These are phyloP conservation scores for Syzygium syzygioides DNA, from an alignment of 441 rosid genomes.

Conservation along the genomic window DNA sequence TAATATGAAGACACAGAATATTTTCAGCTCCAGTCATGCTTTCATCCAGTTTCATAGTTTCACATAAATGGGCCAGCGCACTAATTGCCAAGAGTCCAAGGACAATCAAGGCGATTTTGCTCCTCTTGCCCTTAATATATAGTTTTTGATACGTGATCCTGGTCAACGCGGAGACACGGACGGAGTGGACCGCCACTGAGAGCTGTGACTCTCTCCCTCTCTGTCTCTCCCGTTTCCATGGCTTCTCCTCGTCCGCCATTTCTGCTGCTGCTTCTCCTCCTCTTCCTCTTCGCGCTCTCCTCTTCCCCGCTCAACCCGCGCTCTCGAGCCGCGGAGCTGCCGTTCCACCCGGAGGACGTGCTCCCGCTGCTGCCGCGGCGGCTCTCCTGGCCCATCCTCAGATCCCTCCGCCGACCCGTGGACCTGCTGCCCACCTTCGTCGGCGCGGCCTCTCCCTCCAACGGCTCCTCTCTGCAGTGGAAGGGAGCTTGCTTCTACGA, in stretches of 20 bases:
- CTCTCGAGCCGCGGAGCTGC: conserved; percentile 21
- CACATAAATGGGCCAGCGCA: neutral
- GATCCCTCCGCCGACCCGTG: conserved; percentile 42
- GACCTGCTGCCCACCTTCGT: conserved; percentile 83
- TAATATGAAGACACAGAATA: accelerated
- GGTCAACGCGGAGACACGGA: neutral
- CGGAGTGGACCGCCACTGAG: neutral
- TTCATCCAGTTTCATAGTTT: accelerated
- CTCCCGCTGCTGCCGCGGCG: conserved; percentile 67
- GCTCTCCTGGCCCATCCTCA: conserved; percentile 76
- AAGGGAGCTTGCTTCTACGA: conserved; percentile 87
- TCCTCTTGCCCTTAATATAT: accelerated
- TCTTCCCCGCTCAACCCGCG: neutral
- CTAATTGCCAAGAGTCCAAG: neutral
- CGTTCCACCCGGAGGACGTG: conserved; percentile 71
- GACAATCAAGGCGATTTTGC: neutral
- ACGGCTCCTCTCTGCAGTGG: conserved; percentile 44
- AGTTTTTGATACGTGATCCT: neutral
- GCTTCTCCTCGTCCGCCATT: neutral
- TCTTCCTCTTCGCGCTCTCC: conserved; percentile 1
- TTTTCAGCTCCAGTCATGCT: neutral
- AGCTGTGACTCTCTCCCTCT: neutral
- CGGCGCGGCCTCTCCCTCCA: conserved; percentile 60
- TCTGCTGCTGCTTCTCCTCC: neutral
- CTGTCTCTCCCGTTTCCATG: neutral